A percentile compares a stretch with the other conserved stretches of the same genome.
Evolutionary conservation across 148 eudicot species (phyloP).

Genomic region (Rhododendron kiyosumense): DNA sequence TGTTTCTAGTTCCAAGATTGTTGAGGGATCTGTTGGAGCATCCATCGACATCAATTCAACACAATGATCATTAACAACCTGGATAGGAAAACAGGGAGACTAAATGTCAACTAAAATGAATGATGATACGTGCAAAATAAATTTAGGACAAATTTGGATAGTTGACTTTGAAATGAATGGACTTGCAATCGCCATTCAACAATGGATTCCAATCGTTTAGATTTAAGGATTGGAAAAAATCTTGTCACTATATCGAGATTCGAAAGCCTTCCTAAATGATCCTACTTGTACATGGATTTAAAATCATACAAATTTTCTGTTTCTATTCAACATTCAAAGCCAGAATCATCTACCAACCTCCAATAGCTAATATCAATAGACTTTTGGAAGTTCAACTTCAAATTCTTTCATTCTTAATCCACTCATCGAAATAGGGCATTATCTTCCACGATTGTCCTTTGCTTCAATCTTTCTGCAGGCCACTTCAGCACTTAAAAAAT

Average conservation of each 20-base stretch:
- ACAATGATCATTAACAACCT: conserved; percentile 66
- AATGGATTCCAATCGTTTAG: background rate
- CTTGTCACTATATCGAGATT: background rate
- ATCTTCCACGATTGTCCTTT: background rate
- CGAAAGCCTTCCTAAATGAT: background rate
- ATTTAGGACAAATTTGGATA: background rate
- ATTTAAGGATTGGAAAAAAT: background rate
- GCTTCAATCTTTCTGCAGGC: background rate
- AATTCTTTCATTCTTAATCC: background rate
- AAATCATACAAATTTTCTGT: background rate
- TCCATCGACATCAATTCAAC: conserved; percentile 70
- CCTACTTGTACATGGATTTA: background rate
- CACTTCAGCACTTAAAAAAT: background rate
- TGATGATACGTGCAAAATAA: background rate
- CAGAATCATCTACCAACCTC: background rate
- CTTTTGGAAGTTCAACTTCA: background rate
- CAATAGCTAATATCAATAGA: background rate
- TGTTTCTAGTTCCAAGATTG: conserved; percentile 57
- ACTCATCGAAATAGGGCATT: background rate
- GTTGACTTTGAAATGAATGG: background rate
- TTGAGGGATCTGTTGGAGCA: conserved; percentile 44
- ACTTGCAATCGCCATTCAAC: background rate
- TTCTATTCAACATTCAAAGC: background rate
- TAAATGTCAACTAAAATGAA: background rate
- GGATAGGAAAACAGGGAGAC: background rate